Evolutionary conservation across 768 basidiomycete genomes (phyloP).

Genomic region (Cantharellus anzutake): DNA sequence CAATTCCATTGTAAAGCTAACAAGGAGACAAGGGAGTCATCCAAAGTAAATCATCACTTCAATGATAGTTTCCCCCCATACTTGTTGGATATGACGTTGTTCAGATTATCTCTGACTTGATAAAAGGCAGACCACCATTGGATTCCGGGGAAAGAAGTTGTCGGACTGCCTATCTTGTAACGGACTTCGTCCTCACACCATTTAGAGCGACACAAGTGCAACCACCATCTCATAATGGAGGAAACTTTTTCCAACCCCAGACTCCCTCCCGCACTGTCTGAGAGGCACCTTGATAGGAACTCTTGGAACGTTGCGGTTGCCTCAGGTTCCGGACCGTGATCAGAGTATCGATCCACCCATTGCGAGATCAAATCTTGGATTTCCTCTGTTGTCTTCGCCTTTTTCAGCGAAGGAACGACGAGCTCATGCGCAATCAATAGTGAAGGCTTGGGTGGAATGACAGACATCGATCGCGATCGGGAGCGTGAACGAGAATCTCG

Average conservation of each 20-base stretch:
- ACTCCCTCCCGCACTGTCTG: conserved; percentile 34
- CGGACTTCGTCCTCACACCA: conserved; percentile 39
- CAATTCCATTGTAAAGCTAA: too few species aligned
- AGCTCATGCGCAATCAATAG: conserved; percentile 36
- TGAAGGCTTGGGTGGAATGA: conserved; percentile 16
- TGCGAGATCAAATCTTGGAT: conserved; percentile 49
- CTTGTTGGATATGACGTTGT: conserved; percentile 39
- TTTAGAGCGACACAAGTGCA: conserved; percentile 32
- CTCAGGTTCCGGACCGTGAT: conserved; percentile 43
- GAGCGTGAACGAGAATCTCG: conserved; percentile 8
- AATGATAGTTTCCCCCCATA: conserved; percentile 28
- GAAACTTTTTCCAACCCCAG: conserved; percentile 51
- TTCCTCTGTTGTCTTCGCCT: conserved; percentile 47
- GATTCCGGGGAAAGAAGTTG: conserved; percentile 25
- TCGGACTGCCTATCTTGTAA: conserved; percentile 6
- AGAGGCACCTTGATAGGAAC: conserved; percentile 50
- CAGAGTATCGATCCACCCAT: conserved; percentile 53
- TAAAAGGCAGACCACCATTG: conserved; percentile 67
- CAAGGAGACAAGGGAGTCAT: too few species aligned
- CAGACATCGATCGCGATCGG: conserved; percentile 21
- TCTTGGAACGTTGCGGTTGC: conserved; percentile 61
- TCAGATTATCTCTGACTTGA: conserved; percentile 46
- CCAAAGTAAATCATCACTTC: neutral
- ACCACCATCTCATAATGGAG: conserved; percentile 68
- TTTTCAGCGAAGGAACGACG: conserved; percentile 33